Conservation (phyloP, 2,329 filamentous ascomycete species). For the Purpureocillium lavendulum region DNA sequence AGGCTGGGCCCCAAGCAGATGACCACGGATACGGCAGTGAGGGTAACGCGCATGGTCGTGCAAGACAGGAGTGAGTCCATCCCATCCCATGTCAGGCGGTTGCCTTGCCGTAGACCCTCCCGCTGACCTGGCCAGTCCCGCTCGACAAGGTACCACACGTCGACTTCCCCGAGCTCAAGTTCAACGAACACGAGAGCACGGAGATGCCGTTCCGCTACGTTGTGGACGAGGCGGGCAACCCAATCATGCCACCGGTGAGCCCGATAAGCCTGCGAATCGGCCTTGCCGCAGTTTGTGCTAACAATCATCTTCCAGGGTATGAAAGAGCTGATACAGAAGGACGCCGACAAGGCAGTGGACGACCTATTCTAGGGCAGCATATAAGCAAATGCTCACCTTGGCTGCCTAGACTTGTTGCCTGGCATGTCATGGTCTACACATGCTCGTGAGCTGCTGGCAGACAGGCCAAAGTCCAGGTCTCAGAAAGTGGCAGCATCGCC, state of each 20-base stretch:
- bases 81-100: not conserved
- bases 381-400: too few species aligned
- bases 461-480: too few species aligned
- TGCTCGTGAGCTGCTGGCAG: too few species aligned
- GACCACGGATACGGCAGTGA: conserved; percentile 95
- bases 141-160: conserved; percentile 74
- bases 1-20: conserved; percentile 89
- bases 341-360: conserved; percentile 85
- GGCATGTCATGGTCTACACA: too few species aligned
- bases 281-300: conserved; percentile 8
- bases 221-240: conserved; percentile 61
- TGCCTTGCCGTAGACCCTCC: not conserved
- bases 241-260: conserved; percentile 83
- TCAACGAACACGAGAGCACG: conserved; percentile 87
- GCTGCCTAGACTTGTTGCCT: not conserved
- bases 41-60: conserved; percentile 83
- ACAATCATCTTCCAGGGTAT: conserved; percentile 59
- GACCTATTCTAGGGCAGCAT: conserved; percentile 61
- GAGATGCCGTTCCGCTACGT: conserved; percentile 99
- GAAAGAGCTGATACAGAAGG: conserved; percentile 85
- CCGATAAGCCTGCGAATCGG: not conserved
- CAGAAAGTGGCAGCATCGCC: too few species aligned
- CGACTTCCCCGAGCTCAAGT: conserved; percentile 81
- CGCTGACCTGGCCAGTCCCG: conserved; percentile 45
- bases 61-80: conserved; percentile 64